Evolutionary conservation across 164 flowering plant species (phyloP), one percentile per base, ranked within the genome.

Genomic region (Vitis vinifera): DNA sequence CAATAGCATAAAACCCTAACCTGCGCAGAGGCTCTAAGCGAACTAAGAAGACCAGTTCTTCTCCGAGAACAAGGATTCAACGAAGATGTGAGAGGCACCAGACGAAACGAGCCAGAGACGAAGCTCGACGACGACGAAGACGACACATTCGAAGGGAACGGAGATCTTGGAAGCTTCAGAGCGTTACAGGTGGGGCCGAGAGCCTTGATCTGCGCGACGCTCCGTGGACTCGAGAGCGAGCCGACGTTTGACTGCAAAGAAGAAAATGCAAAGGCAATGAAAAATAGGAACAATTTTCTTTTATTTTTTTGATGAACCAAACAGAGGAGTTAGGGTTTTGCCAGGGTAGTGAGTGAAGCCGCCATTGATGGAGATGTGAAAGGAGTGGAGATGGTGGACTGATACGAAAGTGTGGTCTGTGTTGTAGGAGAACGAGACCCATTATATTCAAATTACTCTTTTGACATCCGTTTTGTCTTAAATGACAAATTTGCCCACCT

Each of bases 1-100:
- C 5, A 6, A 59, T 15, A 15, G 44, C 16, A 10, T 2, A 16
- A 49, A 57, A 52, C 23, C 44, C 78, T 30, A 14, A 86, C 92
- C 89, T 85, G 85, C 8, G 77, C 80, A 44, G 83, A 73, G 15
- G 91, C 91, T 23, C 82, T 81, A 58, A 77, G 69, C 10, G 77
- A 65, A 67, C 55, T 44, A 15, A 65, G 62, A 62, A 75, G 68
- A 55, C 66, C 49, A 15, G 72, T 12, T 52, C 70, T 74, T 31
- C 71, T 76, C 62, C 51, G 74, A 63, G 57, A 60, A 37, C 52
- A 66, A 64, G 66, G 27, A 14, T 55, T 44, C 8, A 72, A 65
- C 51, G 76, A 68, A 9, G 76, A 59, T 19, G 72, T 63, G n/a
- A 65, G 71, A 27, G 72, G 62, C n/a, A 50, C 53, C 12, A 68